Evolutionary conservation across 768 basidiomycete species (phyloP), one percentile per base, ranked within the genome.

Genomic region (Auricularia auricula-judae): DNA sequence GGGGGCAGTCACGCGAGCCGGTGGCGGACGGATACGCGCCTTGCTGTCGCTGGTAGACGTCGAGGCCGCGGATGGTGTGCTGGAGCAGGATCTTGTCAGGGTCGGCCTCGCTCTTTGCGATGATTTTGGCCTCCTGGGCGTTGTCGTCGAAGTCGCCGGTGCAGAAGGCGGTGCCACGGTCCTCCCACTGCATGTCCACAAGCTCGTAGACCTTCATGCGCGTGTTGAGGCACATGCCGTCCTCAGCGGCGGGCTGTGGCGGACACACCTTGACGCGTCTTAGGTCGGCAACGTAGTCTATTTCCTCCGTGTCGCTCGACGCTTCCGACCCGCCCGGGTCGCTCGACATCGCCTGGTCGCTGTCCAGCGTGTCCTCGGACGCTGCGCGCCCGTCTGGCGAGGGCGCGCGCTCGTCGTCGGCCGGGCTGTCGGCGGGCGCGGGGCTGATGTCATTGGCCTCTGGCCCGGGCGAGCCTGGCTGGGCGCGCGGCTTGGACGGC

Each of bases 111-210:
- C 88, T 84, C 66, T 88, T 88, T n/a, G 91, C 92, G 68, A 92
- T 85, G 63, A 94, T 85, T 65, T 86, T 81, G 4, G 88, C 94
- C 72, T 88, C 89, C 70, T 85, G 86, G 61, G 82, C 82, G 61
- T 88, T 85, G 69, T 88, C 84, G 69, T 86, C 84, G 68, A 89
- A 89, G 72, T 94, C 87, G 56, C 94, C 94, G 71, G 90, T 91
- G 74, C 95, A 97, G 73, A 94, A 91, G 1, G 97, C 97, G 18
- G 97, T 99, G 59, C 97, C 97, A 73, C 93, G 87, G 80, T 99
- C 97, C 64, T 87, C 82, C 97, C 97, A 99, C 64, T 87, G 85
- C 68, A 89, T 83, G 65, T 89, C 92, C 63, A 93, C 84, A 66
- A 99, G 87, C 75, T 95, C 89, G 76, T 99, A 98, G 34, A 99